Evolutionary conservation across 1,139 yeast species (phyloP).

Genomic region (Yamadazyma membranifaciens): DNA sequence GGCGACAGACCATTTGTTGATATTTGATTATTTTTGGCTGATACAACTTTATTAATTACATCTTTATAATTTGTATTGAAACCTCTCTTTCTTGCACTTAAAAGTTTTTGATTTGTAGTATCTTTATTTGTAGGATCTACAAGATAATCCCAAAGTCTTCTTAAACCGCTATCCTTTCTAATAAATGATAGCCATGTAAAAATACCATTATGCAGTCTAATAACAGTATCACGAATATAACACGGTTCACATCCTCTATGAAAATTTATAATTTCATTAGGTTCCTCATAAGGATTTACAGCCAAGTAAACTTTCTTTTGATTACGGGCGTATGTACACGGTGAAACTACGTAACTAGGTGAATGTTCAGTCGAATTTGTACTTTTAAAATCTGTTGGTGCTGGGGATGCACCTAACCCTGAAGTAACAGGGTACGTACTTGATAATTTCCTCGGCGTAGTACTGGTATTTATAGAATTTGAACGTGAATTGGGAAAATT

Average conservation of each 20-base stretch:
- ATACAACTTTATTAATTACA: too few species aligned
- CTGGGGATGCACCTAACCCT: not conserved
- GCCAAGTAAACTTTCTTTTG: conserved; percentile 20
- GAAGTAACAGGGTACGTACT: too few species aligned
- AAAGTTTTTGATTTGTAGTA: too few species aligned
- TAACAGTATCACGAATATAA: conserved; percentile 20
- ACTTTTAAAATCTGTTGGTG: not conserved
- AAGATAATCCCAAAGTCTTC: conserved; percentile 13
- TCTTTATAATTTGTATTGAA: too few species aligned
- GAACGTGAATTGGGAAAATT: too few species aligned
- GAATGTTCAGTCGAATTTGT: not conserved
- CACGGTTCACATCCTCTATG: conserved; percentile 31
- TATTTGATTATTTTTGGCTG: too few species aligned
- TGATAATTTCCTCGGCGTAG: too few species aligned
- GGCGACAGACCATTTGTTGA: too few species aligned
- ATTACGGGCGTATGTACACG: not conserved
- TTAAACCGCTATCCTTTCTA: conserved; percentile 28
- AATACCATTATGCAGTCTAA: conserved; percentile 36
- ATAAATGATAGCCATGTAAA: conserved; percentile 41
- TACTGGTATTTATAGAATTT: too few species aligned
- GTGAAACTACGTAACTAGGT: not conserved
- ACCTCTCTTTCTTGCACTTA: too few species aligned
- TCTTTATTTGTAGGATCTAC: not conserved
- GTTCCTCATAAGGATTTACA: conserved; percentile 25
- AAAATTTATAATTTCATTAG: conserved; percentile 28